These are phyloP conservation scores for Yarrowia keelungensis DNA, from an alignment of 805 yeast genomes.

Conservation along the genomic window DNA sequence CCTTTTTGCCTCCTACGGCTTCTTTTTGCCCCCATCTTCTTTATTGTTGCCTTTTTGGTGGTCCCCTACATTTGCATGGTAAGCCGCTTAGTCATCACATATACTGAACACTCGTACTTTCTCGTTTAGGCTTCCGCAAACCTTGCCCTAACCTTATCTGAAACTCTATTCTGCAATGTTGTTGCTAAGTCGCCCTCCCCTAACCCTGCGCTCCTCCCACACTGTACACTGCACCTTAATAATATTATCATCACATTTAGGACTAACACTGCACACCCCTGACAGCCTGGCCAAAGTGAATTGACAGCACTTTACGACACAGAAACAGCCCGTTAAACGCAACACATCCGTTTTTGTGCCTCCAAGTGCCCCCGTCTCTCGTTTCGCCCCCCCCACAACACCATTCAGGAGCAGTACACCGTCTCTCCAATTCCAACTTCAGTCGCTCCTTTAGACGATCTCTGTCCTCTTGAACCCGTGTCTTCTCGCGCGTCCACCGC, in stretches of 20 bases:
- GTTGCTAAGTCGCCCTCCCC: conserved; percentile 6
- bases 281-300: conserved; percentile 6
- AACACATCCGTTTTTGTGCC: background rate
- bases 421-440: conserved; percentile 23
- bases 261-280: conserved; percentile 19
- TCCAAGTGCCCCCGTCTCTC: background rate
- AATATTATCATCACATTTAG: conserved; percentile 15
- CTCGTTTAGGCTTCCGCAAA: background rate
- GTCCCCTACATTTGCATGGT: background rate
- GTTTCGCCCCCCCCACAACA: background rate
- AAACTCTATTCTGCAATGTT: background rate
- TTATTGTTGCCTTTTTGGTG: conserved; percentile 15
- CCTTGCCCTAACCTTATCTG: background rate
- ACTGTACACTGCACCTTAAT: conserved; percentile 19
- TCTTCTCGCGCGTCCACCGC: conserved; percentile 19
- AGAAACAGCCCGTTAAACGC: background rate
- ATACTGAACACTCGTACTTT: no score
- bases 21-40: background rate
- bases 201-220: conserved; percentile 15
- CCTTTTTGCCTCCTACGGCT: background rate
- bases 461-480: conserved; percentile 13
- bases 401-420: conserved; percentile 25
- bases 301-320: background rate
- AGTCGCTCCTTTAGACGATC: conserved; percentile 38
- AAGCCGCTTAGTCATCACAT: background rate